Conservation (phyloP, 2,329 filamentous ascomycete genomes). For the Cladorrhinum sp. region DNA sequence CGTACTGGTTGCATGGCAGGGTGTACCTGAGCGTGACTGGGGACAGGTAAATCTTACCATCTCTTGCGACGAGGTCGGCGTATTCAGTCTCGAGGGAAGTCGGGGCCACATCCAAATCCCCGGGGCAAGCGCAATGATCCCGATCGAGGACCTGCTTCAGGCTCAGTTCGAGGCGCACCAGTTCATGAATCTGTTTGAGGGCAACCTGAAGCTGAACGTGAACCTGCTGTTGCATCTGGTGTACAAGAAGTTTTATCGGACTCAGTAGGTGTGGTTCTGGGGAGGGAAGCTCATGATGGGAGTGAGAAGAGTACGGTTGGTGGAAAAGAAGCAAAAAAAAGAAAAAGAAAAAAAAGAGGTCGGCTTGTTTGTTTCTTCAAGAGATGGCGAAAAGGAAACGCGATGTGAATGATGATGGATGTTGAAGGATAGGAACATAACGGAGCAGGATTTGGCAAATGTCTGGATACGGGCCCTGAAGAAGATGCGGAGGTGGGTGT, state of each 20-base stretch:
- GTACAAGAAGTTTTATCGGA: constrained; percentile 97
- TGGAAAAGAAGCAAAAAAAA: background rate
- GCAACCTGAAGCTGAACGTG: constrained; percentile 83
- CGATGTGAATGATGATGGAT: constrained; percentile 1
- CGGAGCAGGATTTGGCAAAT: background rate
- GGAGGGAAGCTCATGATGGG: background rate
- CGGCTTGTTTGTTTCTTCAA: too few species aligned
- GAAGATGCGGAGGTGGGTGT: background rate
- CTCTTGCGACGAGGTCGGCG: constrained; percentile 86
- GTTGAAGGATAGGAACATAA: background rate
- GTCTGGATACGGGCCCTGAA: background rate
- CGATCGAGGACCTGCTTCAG: constrained; percentile 90
- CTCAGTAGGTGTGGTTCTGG: constrained; percentile 45
- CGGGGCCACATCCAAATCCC: constrained; percentile 94
- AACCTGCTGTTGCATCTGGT: constrained; percentile 94
- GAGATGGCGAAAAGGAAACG: background rate
- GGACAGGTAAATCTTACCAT: constrained; percentile 93
- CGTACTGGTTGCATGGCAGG: constrained; percentile 87
- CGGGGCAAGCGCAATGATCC: constrained; percentile 81
- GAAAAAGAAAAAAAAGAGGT: background rate
- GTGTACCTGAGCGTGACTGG: constrained; percentile 79
- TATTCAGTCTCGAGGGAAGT: constrained; percentile 89
- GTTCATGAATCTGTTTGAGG: constrained; percentile 92
- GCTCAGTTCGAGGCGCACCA: constrained; percentile 97
- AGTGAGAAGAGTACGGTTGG: background rate